A percentile compares a stretch with the other conserved stretches of the same genome.
Conservation (phyloP, 441 rosid genomes). For the Erodium moschatum region DNA sequence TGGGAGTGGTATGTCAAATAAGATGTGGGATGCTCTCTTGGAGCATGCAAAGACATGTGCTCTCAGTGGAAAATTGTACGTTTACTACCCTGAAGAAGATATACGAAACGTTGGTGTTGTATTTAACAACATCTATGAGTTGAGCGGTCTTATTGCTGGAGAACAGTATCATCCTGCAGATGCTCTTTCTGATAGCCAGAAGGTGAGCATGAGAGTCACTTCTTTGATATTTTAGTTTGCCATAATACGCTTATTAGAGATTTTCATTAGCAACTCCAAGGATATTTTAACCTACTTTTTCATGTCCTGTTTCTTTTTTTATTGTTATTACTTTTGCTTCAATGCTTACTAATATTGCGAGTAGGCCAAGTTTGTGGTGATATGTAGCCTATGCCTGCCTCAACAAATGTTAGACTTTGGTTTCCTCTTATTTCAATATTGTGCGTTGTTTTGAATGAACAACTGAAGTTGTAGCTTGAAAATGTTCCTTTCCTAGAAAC, state of each 20-base stretch:
- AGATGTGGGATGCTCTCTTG: slow-evolving; percentile 95
- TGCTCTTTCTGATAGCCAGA: slow-evolving; percentile 77
- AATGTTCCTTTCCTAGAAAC: too few relatives aligned
- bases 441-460: neutral
- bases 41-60: slow-evolving; percentile 97
- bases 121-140: slow-evolving; percentile 77
- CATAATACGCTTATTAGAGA: slow-evolving; percentile 4
- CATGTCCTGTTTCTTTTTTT: neutral
- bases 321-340: neutral
- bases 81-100: slow-evolving; percentile 68
- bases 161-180: slow-evolving; percentile 72
- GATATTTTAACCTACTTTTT: neutral
- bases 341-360: neutral
- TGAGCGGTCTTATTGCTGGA: slow-evolving; percentile 74
- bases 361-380: neutral
- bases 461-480: too few relatives aligned
- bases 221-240: slow-evolving; percentile 1
- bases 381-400: neutral
- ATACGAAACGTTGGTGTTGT: slow-evolving; percentile 67
- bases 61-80: slow-evolving; percentile 63
- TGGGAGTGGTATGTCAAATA: slow-evolving; percentile 99
- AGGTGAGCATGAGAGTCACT: slow-evolving; percentile 41
- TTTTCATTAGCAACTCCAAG: neutral
- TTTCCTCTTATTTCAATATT: neutral
- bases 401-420: neutral